Base-by-base conservation (phyloP, 768 basidiomycete genomes). In the Filobasidium floriforme region DNA sequence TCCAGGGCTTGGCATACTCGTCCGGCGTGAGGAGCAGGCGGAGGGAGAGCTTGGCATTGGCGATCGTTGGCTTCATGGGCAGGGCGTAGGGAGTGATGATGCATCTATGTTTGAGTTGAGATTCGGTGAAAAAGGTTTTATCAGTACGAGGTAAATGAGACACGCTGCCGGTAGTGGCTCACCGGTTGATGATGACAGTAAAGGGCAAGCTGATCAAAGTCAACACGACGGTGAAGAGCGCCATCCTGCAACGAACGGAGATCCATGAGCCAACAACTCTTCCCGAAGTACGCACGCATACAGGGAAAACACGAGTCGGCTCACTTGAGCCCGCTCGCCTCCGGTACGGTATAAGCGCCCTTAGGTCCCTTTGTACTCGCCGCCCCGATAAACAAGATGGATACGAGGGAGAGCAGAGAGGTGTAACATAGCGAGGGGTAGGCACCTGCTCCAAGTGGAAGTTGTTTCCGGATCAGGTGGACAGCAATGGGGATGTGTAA, bases 61-160 rank as follows among this genome's bases (percentile, higher is more conserved):
- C 41, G 18, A 57, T 14, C 18, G 54, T 57, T 4, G 54, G 54
- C 14, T 24, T 15, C 29, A 57, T 66, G 40, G 77, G 74, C 4
- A 78, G 72, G 52, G 71, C 71, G 66, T 77, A 78, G 3, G 77
- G 77, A 2, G 77, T 78, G 69, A 78, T 78, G 72, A 78, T 78
- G 26, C 76, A 73, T 60, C 76, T 77, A 66, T 4, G 46, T 29
- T 14, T 28, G 40, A 11, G 29, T 19, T 32, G 7, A 7, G 22
- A 22, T 49, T 5, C 14, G 46, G 22, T 49, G 15, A 6, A 49
- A 18, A 49, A 3, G 22, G 14, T 3, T 49, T 22, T 57, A 51
- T 41, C 15, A 59, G 54, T 18, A 10, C 24, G 11, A 12, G 29
- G 22, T 7, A 19, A 7, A 24, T 1, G 44, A 15, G 22, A 49